phyloP scores from a whole-genome alignment of 208 protist genomes.

The Leishmania martiniquensis region DNA sequence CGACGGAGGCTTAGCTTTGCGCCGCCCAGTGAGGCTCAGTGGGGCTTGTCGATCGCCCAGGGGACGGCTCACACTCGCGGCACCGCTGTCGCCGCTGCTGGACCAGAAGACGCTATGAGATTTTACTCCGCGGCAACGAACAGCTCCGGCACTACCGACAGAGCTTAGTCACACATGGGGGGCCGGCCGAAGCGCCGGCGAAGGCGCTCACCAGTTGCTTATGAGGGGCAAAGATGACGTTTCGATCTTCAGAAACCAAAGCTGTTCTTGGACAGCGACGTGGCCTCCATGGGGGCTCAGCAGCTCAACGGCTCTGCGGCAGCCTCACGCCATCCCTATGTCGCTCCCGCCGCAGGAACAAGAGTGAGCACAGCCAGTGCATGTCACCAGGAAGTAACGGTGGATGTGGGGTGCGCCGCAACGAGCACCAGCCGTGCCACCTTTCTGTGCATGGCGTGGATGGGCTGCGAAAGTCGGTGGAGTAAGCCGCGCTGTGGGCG shows the following conservation, averaged over 20 bases:
- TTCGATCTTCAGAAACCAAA: slow-evolving; percentile 5
- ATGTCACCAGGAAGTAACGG: neutral
- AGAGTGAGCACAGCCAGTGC: neutral
- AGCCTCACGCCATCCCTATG: slow-evolving; percentile 3
- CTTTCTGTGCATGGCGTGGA: slow-evolving; percentile 1
- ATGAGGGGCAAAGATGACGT: slow-evolving; percentile 12
- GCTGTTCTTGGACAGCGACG: neutral
- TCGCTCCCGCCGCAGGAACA: slow-evolving; percentile 1
- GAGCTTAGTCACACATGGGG: slow-evolving; percentile 4
- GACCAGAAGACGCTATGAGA: neutral
- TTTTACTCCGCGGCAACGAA: slow-evolving; percentile 7
- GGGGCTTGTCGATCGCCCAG: no score
- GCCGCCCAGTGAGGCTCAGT: no score
- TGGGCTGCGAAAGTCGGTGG: slow-evolving; percentile 14
- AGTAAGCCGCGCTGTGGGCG: slow-evolving; percentile 54
- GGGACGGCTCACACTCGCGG: neutral
- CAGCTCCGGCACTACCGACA: slow-evolving; percentile 25
- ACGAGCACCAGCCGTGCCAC: neutral
- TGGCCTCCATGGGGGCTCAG: neutral
- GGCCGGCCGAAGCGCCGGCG: neutral
- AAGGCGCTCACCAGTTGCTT: neutral
- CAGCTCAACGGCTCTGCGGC: slow-evolving; percentile 15
- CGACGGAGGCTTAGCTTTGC: neutral
- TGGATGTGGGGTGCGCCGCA: neutral
- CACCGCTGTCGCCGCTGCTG: neutral